Evolutionary conservation across 2,329 filamentous ascomycete species (phyloP), one percentile per base, ranked within the genome.

Genomic region (Verticillium longisporum): DNA sequence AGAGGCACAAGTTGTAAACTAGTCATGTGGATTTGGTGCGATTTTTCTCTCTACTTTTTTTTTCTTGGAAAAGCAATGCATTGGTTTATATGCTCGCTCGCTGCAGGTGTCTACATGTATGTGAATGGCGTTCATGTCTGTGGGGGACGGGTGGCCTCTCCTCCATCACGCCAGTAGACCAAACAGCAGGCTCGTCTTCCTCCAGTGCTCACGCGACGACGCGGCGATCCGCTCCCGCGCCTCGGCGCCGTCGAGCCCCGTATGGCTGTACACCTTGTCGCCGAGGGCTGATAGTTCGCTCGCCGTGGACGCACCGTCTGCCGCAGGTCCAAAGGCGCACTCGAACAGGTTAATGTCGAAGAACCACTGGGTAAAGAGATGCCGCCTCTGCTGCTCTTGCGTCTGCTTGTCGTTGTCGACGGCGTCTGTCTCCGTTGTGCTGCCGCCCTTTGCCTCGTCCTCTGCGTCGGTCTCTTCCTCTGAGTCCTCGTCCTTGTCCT

Each of bases 1-100:
- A 97, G 85, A 91, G 88, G 72, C 95, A 99, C 78, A 98, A 98
- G 80, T 77, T 98, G 73, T 97, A 80, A 65, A 61, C 21, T 11
- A 26, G 26, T 2, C 26, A 14, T 26, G 1, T 36, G 56, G 32
- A 55, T 33, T 37, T n/a, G 33, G 41, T 55, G 58, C 33, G n/a
- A 36, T 26, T 36, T 26, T 26, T 14, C 13, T 37, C 58, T 31
- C 18, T 1, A 55, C 59, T 55, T 13, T 34, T 45, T n/a, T 26
- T 18, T 14, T 18, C 45, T 34, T 32, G 14, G 34, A 6, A 26
- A 2, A n/a, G 5, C 4, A 45, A 9, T 18, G 26, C 34, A 26
- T 41, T 61, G n/a, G 18, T 45, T 18, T 37, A 36, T 45, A n/a
- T 36, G 11, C 57, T 32, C 26, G 60, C 41, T 50, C 11, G 41